Evolutionary conservation across 306 rosid genomes (phyloP), one percentile per base, ranked within the genome.

Genomic region (Castanea crenata): DNA sequence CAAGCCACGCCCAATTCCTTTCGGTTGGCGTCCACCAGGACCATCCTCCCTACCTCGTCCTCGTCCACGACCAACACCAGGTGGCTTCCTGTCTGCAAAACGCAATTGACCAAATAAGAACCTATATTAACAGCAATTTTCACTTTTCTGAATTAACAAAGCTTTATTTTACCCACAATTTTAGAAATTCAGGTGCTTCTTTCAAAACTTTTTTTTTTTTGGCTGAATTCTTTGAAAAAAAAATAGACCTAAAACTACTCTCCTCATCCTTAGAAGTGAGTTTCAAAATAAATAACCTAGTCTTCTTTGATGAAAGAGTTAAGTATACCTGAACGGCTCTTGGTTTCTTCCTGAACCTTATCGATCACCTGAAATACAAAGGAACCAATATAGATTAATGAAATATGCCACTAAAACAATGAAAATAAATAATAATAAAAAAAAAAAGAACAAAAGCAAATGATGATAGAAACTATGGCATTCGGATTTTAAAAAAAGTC

Each of bases 341-440:
- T 95, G 74, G 98, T 89, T 88, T 95, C 99, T 86, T 95, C 99
- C 89, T 95, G 99, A 71, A 95, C 99, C 79, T 95, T 95, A 84
- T 95, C 99, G 61, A 95, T 95, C 75, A 95, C 99, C 99, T 95
- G 85, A 80, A 79, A 64, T 34, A 59, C 62, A 84, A 73, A 73
- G 19, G 35, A 34, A 78, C 32, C 14, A 31, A 73, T 25, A 76
- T 9, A 80, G 31, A 84, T 83, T 14, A 89, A 68, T 32, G 73
- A 38, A 8, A 84, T 16, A 41, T 49, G 27, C 21, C 9, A 20
- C 3, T 49, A 21, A 63, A 32, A 16, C 61, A 56, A 68, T 11
- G 6, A 12, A 16, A 51, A 49, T 13, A 64, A 32, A 56, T 19
- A 51, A 7, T 12, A 25, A 25, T 25, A 25, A 59, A 13, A 5